These are phyloP conservation scores for Diversispora epigaea DNA, from an alignment of 192 early-diverging fungal genomes.

Conservation along the genomic window DNA sequence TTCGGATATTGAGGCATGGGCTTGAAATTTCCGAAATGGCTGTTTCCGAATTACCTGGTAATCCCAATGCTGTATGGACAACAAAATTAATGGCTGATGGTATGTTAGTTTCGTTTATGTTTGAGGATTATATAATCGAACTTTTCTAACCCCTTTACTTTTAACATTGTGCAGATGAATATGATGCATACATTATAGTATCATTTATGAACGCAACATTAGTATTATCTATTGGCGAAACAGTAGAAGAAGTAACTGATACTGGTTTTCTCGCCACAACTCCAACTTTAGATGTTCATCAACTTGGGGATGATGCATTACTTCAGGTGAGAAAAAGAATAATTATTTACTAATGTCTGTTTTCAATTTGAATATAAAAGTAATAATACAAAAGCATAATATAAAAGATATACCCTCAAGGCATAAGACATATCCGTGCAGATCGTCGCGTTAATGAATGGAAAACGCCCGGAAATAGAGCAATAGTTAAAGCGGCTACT, in stretches of 20 bases:
- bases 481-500: constrained; percentile 76
- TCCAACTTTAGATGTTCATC: constrained; percentile 82
- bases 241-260: constrained; percentile 88
- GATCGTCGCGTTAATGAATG: constrained; percentile 93
- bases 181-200: constrained; percentile 87
- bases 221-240: constrained; percentile 89
- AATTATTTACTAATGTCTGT: neutral
- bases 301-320: constrained; percentile 82
- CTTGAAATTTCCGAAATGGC: constrained; percentile 91
- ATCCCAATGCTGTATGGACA: constrained; percentile 91
- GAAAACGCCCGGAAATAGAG: constrained; percentile 75
- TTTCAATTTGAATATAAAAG: neutral
- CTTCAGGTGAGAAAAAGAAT: constrained; percentile 63
- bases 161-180: constrained; percentile 47
- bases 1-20: constrained; percentile 90
- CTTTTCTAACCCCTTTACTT: neutral
- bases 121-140: too few relatives aligned
- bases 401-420: constrained; percentile 67
- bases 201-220: constrained; percentile 92
- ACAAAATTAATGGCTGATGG: constrained; percentile 50
- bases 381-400: neutral
- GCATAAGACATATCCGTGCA: constrained; percentile 84
- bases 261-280: constrained; percentile 83
- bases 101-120: constrained; percentile 1
- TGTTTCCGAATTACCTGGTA: constrained; percentile 88